Evolutionary conservation across 1,139 yeast species (phyloP).

Genomic region (Pneumocystis carinii): DNA sequence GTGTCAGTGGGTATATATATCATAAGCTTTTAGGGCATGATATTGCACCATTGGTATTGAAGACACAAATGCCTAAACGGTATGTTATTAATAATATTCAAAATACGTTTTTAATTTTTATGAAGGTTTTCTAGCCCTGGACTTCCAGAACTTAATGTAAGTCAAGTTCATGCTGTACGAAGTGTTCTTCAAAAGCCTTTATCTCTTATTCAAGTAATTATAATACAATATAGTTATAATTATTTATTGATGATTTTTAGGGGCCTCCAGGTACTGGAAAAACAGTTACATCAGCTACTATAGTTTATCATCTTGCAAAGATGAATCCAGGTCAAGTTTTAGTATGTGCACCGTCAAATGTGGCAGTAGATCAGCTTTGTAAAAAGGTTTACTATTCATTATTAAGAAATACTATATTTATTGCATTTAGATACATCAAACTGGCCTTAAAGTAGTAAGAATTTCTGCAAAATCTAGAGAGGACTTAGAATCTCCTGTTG

Average conservation of each 20-base stretch:
- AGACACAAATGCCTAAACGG: conserved; percentile 39
- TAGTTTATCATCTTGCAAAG: conserved; percentile 58
- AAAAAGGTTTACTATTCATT: conserved; percentile 48
- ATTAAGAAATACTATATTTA: conserved; percentile 19
- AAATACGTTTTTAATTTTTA: not conserved
- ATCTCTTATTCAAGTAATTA: conserved; percentile 49
- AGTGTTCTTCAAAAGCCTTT: conserved; percentile 60
- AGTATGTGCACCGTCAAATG: conserved; percentile 91
- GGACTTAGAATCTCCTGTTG: conserved; percentile 51
- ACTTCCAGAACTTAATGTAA: conserved; percentile 53
- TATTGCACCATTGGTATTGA: conserved; percentile 47
- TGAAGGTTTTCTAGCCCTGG: conserved; percentile 46
- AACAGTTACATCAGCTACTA: conserved; percentile 85
- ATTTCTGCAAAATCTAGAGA: conserved; percentile 62
- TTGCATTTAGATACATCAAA: not conserved
- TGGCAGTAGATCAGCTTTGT: conserved; percentile 48
- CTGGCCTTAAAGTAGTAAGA: conserved; percentile 65
- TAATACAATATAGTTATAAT: not conserved
- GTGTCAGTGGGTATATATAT: conserved; percentile 64
- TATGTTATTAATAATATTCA: not conserved
- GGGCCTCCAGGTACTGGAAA: conserved; percentile 99
- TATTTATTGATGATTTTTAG: not conserved
- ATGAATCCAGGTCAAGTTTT: conserved; percentile 50
- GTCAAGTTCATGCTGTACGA: conserved; percentile 67
- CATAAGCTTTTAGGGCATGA: conserved; percentile 75